Evolutionary conservation across 23 red algal species (phyloP).

Genomic region (Agarophyton chilense): DNA sequence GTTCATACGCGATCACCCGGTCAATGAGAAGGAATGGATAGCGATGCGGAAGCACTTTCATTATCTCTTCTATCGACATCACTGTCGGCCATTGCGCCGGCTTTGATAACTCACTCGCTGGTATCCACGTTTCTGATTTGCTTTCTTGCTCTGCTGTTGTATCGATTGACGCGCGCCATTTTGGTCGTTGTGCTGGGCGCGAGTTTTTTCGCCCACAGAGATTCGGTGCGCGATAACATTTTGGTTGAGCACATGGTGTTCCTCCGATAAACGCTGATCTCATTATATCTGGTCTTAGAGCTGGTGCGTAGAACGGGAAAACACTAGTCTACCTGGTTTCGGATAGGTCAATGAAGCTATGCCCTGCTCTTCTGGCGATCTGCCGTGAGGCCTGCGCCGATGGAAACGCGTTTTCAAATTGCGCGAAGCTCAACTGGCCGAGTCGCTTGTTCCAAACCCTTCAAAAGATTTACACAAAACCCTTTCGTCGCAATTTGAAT

Average conservation of each 20-base stretch:
- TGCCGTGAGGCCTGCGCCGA: no score
- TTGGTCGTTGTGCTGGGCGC: background rate
- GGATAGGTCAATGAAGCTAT: no score
- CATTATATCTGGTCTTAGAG: no score
- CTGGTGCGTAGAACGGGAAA: no score
- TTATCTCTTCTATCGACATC: slow-evolving; percentile 69
- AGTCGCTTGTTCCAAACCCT: no score
- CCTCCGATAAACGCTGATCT: background rate
- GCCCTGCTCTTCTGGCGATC: no score
- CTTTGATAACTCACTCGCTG: slow-evolving; percentile 34
- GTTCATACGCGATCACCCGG: slow-evolving; percentile 84
- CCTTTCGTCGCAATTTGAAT: no score
- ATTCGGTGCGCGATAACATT: background rate
- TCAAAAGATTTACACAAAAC: no score
- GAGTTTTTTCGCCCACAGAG: background rate
- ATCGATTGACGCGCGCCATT: slow-evolving; percentile 28
- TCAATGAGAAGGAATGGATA: slow-evolving; percentile 97
- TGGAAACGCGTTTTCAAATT: no score
- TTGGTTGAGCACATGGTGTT: background rate
- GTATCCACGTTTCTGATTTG: background rate
- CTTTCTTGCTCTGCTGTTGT: background rate
- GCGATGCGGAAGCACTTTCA: slow-evolving; percentile 85
- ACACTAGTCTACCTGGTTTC: no score
- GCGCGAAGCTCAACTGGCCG: no score
- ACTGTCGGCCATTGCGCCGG: slow-evolving; percentile 19